Base-by-base conservation (phyloP, 176 grass and related monocot species). In the Carex parvula region DNA sequence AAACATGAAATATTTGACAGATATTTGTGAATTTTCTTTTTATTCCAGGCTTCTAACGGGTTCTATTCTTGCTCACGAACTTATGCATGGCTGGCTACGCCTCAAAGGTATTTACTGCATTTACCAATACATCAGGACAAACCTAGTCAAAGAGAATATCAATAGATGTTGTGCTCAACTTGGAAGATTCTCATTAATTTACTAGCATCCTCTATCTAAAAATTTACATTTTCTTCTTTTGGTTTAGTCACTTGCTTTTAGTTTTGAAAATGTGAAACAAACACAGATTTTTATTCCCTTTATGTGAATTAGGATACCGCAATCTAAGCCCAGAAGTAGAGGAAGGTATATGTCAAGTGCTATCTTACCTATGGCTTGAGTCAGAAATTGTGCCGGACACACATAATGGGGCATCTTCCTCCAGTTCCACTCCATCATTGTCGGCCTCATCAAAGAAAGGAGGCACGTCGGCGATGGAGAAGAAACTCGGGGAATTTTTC, bases 401-500 rank as follows among this genome's bases (percentile, higher is more conserved):
- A 35, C 87, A 68, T 16, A 84, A 85, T 8, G 15, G 70, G 2
- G 87, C 93, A 17, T 90, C 86, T 65, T 92, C 87, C 0, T 85
- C 91, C 26, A 64, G 33, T 17, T 60, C 73, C 67, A 50, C 87
- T 6, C 85, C 88, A 11, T 92, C 90, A 16, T 95, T 89, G 10
- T 97, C 94, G 2, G 91, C 92, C 0, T 85, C 90, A 3, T 92
- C 89, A 55, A 95, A 98, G 91, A 98, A 99, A 88, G 91, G 85
- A 8, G 92, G 91, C 15, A 99, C 87, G 79, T 95, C 96, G 16
- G 86, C 90, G 18, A 95, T 89, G 13, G 96, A 95, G 84, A 98
- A 93, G 92, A 98, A 93, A 86, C 95, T 98, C 0, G 95, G 92
- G 22, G 89, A 93, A 64, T 98, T 98, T 81, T 98, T 95, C 95